Evolutionary conservation across 2,329 filamentous ascomycete genomes (phyloP), one percentile per base, ranked within the genome.

Genomic region (Verticillium zaregamsianum): DNA sequence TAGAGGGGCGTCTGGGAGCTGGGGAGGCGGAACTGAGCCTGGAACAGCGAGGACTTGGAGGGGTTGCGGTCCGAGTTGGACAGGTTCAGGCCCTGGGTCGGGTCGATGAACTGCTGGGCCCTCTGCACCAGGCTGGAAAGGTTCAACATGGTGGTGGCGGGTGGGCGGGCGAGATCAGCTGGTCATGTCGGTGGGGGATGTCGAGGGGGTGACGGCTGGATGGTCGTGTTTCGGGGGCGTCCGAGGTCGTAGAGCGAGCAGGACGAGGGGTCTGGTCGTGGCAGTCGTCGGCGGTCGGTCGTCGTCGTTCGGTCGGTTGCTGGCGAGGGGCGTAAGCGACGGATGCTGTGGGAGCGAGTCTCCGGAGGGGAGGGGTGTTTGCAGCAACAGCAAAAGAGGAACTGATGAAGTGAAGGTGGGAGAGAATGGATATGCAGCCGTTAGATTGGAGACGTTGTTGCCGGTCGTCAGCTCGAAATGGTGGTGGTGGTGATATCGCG

Each of bases 11-110:
- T 93, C 78, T 99, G 94, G 45, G 92, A 90, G 72, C 92, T 88
- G 55, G 95, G 95, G 37, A 99, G 89, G 67, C 95, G 92, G 80
- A 99, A 99, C 78, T 99, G 95, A 75, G 90, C 90, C 79, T 95
- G 93, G 80, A 98, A 99, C 63, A 98, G 86, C 59, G 90, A 90
- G 61, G 93, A 88, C 80, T 97, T 98, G 72, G 93, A 94, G 58
- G 93, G 93, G 73, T 92, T 90, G 66, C 86, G 86, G 76, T 95
- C 91, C 63, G 89, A 86, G 71, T 88, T 85, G 68, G 89, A 87
- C 63, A 91, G 83, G 67, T 88, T 86, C 66, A 91, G 81, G 72
- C 90, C 88, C 74, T 92, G 88, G 67, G 90, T 90, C 60, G 93
- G 91, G 76, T 97, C 94, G 79, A 97, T 96, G 78, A 97, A 84